Percentiles rank a stretch among this genome's conserved stretches.
Conservation (phyloP, 2,329 filamentous ascomycete genomes). For the Fusarium bulbicola region DNA sequence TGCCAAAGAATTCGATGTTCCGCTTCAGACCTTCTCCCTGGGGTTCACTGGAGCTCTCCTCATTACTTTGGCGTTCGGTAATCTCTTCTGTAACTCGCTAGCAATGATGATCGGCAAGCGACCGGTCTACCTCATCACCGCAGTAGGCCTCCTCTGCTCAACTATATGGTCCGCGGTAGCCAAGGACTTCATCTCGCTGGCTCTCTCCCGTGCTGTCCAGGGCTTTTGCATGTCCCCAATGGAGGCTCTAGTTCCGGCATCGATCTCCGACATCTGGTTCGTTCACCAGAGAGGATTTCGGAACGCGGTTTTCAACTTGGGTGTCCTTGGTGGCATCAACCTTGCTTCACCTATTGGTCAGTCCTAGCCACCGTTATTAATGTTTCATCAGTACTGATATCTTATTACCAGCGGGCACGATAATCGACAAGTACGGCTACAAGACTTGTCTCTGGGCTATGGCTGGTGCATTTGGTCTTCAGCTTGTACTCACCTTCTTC, state of each 20-base stretch:
- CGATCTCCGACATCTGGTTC: not conserved
- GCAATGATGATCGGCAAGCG: constrained; percentile 7
- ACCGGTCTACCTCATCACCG: not conserved
- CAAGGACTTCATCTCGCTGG: not conserved
- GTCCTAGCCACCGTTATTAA: fast-evolving
- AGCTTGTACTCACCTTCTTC: not conserved
- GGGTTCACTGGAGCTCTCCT: not conserved
- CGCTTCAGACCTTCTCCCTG: not conserved
- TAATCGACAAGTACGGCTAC: not conserved
- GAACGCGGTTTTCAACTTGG: not conserved
- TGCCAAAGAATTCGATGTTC: not conserved
- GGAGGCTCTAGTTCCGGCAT: not conserved
- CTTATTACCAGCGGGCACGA: not conserved
- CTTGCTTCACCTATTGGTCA: not conserved
- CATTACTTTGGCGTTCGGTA: not conserved
- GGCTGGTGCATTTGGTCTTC: not conserved
- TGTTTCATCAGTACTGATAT: fast-evolving
- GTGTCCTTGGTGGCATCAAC: not conserved
- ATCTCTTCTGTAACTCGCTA: not conserved
- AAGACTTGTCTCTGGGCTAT: not conserved
- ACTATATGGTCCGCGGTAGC: not conserved
- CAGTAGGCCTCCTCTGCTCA: not conserved
- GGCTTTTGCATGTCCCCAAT: not conserved
- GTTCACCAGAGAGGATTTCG: not conserved
- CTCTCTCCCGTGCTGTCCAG: not conserved